Conservation (phyloP, 345 rosid species). For the Raphanus sativus region DNA sequence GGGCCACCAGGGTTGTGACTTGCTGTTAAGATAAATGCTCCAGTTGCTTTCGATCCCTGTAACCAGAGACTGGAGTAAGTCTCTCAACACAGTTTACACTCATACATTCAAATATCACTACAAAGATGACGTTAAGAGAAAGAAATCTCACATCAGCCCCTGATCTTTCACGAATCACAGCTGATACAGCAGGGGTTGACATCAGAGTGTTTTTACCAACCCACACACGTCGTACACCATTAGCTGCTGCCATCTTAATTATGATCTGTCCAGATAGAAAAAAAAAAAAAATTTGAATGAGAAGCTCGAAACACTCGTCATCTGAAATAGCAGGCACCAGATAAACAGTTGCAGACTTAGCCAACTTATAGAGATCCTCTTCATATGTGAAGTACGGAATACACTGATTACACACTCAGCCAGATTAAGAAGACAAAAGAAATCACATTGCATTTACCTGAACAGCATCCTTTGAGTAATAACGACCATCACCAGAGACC, state of each 20-base stretch:
- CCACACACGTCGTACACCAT: constrained; percentile 92
- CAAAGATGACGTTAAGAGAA: constrained; percentile 4
- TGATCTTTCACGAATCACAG: constrained; percentile 84
- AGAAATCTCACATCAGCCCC: constrained; percentile 71
- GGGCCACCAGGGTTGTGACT: constrained; percentile 99
- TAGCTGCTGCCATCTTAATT: constrained; percentile 91
- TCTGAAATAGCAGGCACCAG: background rate
- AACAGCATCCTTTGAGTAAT: constrained; percentile 92
- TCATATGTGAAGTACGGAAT: background rate
- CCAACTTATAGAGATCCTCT: background rate
- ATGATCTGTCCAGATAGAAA: constrained; percentile 59
- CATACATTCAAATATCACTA: background rate
- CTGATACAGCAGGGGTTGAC: constrained; percentile 97
- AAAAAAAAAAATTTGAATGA: background rate
- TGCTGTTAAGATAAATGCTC: constrained; percentile 92
- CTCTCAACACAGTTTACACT: constrained; percentile 1
- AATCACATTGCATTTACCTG: constrained; percentile 52
- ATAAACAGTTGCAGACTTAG: background rate
- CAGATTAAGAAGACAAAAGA: background rate
- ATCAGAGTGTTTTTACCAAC: constrained; percentile 88
- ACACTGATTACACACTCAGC: background rate
- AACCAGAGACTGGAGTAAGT: constrained; percentile 25
- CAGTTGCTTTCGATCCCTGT: constrained; percentile 91
- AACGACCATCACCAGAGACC: constrained; percentile 99
- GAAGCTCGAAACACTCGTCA: background rate